Base-by-base conservation (phyloP, 495 filamentous ascomycete genomes). In the Hyaloscypha bicolor region DNA sequence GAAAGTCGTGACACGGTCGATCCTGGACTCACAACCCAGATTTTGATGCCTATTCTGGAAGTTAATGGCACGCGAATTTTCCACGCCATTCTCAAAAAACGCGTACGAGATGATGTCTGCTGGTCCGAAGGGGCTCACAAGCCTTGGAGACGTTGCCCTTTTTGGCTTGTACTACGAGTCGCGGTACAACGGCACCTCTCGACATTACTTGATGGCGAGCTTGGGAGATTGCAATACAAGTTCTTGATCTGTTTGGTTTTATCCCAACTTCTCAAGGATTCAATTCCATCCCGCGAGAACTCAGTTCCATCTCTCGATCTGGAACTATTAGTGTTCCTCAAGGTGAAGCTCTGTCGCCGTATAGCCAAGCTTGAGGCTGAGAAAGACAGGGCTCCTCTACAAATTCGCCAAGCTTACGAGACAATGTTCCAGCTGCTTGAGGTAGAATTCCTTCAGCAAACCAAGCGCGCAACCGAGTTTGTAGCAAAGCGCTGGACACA, bases 111-210 rank as follows among this genome's bases (percentile, higher is more conserved):
- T 63, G 81, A 84, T 51, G 82, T 86, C 3, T 74, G 59, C 42
- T 70, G 72, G 70, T 39, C 6, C 39, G 53, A 76, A n/a, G 71
- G 78, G 6, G 70, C 55, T 5, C 70, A 75, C 25, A 42, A 62
- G 3, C 71, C 71, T 6, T 70, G 71, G 68, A 16, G 68, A 45
- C n/a, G 70, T 39, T 75, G 72, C 12, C 80, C 88, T 0, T 77
- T 80, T 48, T 90, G 85, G 84, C 83, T 91, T 4, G 77, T 88
- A 1, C 73, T 90, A 14, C 81, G 88, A 0, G 86, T 91, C 2
- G 75, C 75, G 0, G 68, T 82, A 19, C 79, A 86, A 32, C 80
- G 86, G 1, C 76, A 80, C 11, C 76, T 89, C 0, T 80, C 72
- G 52, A 53, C 79, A 9, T 16, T 70, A 0, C 74, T 85, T 5